Conservation (phyloP, 2,329 filamentous ascomycete species). For the Microcyclosporella mali region DNA sequence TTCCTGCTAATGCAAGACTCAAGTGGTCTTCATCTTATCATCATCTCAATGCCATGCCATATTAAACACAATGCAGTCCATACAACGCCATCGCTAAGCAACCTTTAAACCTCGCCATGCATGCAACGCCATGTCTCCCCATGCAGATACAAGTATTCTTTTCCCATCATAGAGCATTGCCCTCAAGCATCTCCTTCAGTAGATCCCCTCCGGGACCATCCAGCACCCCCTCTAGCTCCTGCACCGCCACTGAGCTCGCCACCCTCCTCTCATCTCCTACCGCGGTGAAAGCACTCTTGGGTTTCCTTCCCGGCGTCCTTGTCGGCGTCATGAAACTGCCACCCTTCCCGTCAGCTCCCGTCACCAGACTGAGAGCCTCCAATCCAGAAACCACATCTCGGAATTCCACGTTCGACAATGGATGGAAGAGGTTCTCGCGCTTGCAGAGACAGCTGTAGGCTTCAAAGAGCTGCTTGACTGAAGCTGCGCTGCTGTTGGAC, state of each 20-base stretch:
- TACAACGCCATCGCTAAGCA: no score
- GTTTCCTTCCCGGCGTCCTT: constrained; percentile 63
- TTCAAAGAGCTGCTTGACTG: constrained; percentile 75
- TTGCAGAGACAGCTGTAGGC: constrained; percentile 79
- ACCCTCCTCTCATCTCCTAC: constrained; percentile 55
- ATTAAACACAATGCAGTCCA: no score
- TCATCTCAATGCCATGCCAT: no score
- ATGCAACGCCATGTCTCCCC: neutral
- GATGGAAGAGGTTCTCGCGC: constrained; percentile 80
- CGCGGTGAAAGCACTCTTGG: constrained; percentile 39
- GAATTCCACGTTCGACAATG: constrained; percentile 86
- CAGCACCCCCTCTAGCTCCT: constrained; percentile 30
- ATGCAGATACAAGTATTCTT: neutral
- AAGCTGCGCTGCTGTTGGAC: constrained; percentile 54
- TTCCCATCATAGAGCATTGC: constrained; percentile 14
- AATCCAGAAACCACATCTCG: constrained; percentile 84
- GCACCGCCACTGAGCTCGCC: constrained; percentile 30
- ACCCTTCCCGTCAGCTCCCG: constrained; percentile 63
- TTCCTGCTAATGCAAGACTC: no score
- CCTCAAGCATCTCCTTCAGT: constrained; percentile 33
- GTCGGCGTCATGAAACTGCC: constrained; percentile 65
- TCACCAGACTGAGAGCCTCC: constrained; percentile 77
- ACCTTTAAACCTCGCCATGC: no score
- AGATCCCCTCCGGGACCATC: constrained; percentile 33
- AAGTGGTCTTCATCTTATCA: no score